phyloP scores from a whole-genome alignment of 1,139 yeast species.

The Nakaseomyces delphensis region DNA sequence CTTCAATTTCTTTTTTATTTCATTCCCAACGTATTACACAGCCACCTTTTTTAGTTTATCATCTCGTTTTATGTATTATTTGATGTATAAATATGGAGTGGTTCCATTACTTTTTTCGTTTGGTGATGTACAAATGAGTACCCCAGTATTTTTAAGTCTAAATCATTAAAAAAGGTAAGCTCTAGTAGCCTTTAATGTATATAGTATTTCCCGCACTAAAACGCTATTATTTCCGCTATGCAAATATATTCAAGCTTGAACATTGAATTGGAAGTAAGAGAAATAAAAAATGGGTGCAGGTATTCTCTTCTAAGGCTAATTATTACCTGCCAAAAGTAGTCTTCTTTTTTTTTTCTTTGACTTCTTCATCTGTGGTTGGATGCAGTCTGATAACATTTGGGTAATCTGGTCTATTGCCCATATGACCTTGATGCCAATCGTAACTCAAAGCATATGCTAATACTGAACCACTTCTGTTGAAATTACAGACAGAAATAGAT shows the following conservation, averaged over 20 bases:
- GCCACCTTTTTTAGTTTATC: too few species aligned
- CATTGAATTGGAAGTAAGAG: background rate
- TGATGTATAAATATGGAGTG: too few species aligned
- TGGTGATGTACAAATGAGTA: too few species aligned
- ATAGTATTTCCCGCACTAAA: too few species aligned
- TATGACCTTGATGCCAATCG: conserved; percentile 91
- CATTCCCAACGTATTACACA: too few species aligned
- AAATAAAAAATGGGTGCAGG: background rate
- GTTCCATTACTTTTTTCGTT: too few species aligned
- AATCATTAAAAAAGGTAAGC: too few species aligned
- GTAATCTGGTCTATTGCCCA: conserved; percentile 64
- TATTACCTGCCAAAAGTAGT: conserved; percentile 7
- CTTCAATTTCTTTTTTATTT: too few species aligned
- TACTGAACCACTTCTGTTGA: conserved; percentile 74
- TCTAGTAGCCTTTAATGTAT: too few species aligned
- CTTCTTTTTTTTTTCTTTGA: conserved; percentile 62
- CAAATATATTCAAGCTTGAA: background rate
- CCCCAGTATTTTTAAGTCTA: too few species aligned
- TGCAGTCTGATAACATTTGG: conserved; percentile 76
- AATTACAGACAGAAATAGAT: conserved; percentile 68
- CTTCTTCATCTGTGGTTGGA: conserved; percentile 78
- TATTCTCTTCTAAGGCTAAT: background rate
- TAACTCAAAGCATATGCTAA: conserved; percentile 90
- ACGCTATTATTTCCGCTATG: background rate
- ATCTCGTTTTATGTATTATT: too few species aligned